Conservation (phyloP, 2,329 filamentous ascomycete genomes). For the Colletotrichum zoysiae region DNA sequence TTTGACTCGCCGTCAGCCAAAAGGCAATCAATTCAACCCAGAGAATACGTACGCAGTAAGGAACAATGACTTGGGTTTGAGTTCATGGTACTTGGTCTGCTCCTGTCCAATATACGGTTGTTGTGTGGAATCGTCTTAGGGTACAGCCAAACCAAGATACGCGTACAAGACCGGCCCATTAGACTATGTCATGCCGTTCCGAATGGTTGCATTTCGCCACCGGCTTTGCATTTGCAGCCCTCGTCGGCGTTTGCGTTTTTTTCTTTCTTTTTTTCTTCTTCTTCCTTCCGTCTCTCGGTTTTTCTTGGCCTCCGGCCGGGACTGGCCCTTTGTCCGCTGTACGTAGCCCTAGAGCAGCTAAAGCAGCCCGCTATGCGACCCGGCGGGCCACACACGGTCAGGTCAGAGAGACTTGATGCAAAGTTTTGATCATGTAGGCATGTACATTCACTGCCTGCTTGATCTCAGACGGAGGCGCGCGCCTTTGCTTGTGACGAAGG, state of each 20-base stretch:
- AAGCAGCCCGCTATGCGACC: conserved; percentile 38
- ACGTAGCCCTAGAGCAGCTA: conserved; percentile 36
- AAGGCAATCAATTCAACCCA: conserved; percentile 5
- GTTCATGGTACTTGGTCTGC: conserved; percentile 14
- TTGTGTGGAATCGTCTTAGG: not conserved
- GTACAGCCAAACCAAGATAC: conserved; percentile 9
- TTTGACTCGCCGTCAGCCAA: conserved; percentile 33
- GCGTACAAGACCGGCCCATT: conserved; percentile 1
- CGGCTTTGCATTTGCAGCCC: conserved; percentile 51
- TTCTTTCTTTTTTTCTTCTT: conserved; percentile 20
- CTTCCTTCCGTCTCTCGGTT: not conserved
- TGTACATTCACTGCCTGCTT: conserved; percentile 21
- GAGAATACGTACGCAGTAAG: conserved; percentile 1
- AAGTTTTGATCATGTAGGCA: conserved; percentile 38
- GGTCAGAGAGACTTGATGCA: conserved; percentile 34
- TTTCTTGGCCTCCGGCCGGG: conserved; percentile 13
- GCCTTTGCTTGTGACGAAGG: conserved; percentile 41
- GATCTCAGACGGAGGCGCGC: conserved; percentile 36
- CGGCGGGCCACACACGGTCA: conserved; percentile 36
- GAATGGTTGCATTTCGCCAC: conserved; percentile 60
- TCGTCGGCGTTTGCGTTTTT: conserved; percentile 31
- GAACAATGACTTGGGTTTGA: conserved; percentile 7
- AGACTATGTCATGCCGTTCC: conserved; percentile 53
- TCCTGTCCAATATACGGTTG: conserved; percentile 3
- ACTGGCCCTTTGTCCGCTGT: conserved; percentile 39